Evolutionary conservation across 345 rosid genomes (phyloP).

Genomic region (Salix viminalis): DNA sequence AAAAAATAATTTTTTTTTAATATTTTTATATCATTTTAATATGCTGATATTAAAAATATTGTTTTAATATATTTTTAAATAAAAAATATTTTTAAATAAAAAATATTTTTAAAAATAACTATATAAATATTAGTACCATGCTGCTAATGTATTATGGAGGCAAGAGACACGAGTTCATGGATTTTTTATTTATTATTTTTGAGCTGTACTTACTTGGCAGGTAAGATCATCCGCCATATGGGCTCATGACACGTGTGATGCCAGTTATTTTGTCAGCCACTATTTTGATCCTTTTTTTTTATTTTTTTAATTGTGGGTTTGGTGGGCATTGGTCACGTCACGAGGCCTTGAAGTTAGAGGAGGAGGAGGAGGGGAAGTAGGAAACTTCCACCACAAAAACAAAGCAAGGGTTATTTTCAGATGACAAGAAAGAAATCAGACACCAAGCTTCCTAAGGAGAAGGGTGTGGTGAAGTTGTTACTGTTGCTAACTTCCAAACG

Average conservation of each 20-base stretch:
- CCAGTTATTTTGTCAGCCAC: background rate
- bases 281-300: background rate
- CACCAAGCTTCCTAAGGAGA: background rate
- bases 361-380: background rate
- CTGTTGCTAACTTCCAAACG: background rate
- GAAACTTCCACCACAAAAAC: background rate
- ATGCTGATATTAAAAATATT: too few relatives aligned
- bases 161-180: background rate
- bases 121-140: background rate
- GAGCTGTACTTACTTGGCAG: background rate
- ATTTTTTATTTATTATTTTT: background rate
- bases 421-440: background rate
- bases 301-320: background rate
- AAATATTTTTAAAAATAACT: too few relatives aligned
- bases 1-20: too few relatives aligned
- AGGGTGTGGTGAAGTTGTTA: background rate
- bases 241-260: conserved; percentile 1
- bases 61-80: too few relatives aligned
- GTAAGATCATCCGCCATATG: background rate
- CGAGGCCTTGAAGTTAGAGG: background rate
- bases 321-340: background rate
- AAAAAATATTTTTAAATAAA: too few relatives aligned
- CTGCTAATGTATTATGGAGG: background rate
- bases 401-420: background rate
- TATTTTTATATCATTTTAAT: fast-evolving